Percentiles rank a stretch among this genome's conserved stretches.
Evolutionary conservation across 2,329 filamentous ascomycete species (phyloP).

Genomic region (Pseudogymnoascus destructans): DNA sequence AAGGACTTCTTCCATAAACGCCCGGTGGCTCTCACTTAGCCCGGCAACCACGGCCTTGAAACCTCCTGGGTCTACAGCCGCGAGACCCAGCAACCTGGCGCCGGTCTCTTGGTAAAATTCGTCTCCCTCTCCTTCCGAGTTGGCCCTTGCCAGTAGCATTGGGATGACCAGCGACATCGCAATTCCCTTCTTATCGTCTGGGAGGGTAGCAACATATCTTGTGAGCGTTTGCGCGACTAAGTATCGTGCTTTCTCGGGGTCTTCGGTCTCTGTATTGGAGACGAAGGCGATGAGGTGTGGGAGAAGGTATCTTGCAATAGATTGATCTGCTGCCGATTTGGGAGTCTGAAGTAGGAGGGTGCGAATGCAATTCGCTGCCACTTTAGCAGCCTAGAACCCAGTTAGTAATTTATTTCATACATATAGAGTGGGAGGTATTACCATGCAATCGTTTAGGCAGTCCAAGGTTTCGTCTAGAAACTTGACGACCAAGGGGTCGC

Average conservation of each 20-base stretch:
- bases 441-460: slow-evolving; percentile 67
- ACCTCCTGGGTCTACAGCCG: slow-evolving; percentile 54
- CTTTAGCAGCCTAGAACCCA: slow-evolving; percentile 55
- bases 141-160: slow-evolving; percentile 59
- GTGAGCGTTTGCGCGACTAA: slow-evolving; percentile 64
- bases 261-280: slow-evolving; percentile 55
- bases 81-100: slow-evolving; percentile 64
- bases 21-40: slow-evolving; percentile 57
- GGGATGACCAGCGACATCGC: slow-evolving; percentile 69
- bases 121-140: slow-evolving; percentile 42
- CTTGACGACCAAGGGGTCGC: slow-evolving; percentile 59
- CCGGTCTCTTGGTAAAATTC: slow-evolving; percentile 58
- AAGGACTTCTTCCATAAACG: slow-evolving; percentile 71
- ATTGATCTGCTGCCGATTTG: slow-evolving; percentile 53
- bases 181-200: slow-evolving; percentile 35
- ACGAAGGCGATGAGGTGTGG: slow-evolving; percentile 67
- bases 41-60: slow-evolving; percentile 64
- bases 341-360: slow-evolving; percentile 61
- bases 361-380: slow-evolving; percentile 79
- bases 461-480: slow-evolving; percentile 75
- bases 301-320: slow-evolving; percentile 60
- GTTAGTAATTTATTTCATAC: slow-evolving; percentile 10
- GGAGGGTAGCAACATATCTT: slow-evolving; percentile 46
- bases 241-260: slow-evolving; percentile 62
- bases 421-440: slow-evolving; percentile 26